Evolutionary conservation across 805 yeast species (phyloP).

Genomic region (Starmerella vaccinii): DNA sequence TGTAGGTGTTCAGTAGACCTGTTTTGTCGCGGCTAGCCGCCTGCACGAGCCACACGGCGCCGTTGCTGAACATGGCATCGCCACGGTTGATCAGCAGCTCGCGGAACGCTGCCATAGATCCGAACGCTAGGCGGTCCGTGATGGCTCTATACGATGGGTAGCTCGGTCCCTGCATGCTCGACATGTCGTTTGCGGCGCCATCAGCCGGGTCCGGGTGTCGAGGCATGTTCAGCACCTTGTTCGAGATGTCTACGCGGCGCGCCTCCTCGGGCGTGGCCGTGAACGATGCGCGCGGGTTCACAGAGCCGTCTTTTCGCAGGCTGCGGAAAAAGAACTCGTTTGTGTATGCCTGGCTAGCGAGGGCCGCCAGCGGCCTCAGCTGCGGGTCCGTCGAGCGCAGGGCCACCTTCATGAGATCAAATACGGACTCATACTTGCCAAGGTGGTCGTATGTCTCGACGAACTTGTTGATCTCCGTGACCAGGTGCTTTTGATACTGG

Average conservation of each 20-base stretch:
- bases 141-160: slow-evolving; percentile 16
- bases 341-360: slow-evolving; percentile 75
- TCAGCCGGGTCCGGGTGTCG: slow-evolving; percentile 7
- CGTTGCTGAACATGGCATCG: slow-evolving; percentile 75
- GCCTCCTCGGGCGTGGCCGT: slow-evolving; percentile 20
- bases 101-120: slow-evolving; percentile 66
- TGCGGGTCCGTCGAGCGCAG: slow-evolving; percentile 15
- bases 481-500: slow-evolving; percentile 55
- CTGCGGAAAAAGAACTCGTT: slow-evolving; percentile 64
- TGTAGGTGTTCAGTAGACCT: slow-evolving; percentile 76
- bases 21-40: slow-evolving; percentile 30
- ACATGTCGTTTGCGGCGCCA: not conserved
- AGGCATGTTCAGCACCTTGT: slow-evolving; percentile 23
- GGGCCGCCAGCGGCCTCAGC: slow-evolving; percentile 48
- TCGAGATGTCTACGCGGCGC: slow-evolving; percentile 23
- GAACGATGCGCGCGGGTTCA: slow-evolving; percentile 25
- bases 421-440: slow-evolving; percentile 11
- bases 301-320: slow-evolving; percentile 21
- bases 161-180: slow-evolving; percentile 10
- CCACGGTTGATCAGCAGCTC: slow-evolving; percentile 66
- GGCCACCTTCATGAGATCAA: slow-evolving; percentile 14
- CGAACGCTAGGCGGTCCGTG: slow-evolving; percentile 43
- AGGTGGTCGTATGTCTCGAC: slow-evolving; percentile 14
- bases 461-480: slow-evolving; percentile 27
- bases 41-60: slow-evolving; percentile 85